Percentiles rank a stretch among this genome's conserved stretches.
phyloP scores from a whole-genome alignment of 768 basidiomycete genomes.

The Psilocybe cubensis region DNA sequence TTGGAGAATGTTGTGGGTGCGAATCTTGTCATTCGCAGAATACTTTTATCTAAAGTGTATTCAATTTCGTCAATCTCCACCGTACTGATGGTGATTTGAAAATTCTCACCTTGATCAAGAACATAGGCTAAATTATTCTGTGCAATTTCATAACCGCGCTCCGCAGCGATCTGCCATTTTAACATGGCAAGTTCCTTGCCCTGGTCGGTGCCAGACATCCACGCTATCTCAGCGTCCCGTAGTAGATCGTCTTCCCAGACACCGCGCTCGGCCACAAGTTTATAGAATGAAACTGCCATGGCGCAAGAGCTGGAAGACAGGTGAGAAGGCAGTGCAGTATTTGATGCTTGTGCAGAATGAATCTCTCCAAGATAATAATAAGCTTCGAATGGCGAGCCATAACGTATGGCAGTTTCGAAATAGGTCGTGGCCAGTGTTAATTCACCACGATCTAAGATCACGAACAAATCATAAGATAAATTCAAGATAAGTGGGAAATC shows the following conservation, averaged over 20 bases:
- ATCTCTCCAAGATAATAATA: conserved; percentile 93
- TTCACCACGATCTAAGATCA: conserved; percentile 66
- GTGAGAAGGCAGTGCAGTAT: conserved; percentile 43
- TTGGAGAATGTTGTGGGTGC: conserved; percentile 76
- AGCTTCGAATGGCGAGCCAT: conserved; percentile 92
- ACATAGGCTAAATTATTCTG: conserved; percentile 96
- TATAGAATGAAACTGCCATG: conserved; percentile 91
- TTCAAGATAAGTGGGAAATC: conserved; percentile 13
- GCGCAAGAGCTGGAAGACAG: conserved; percentile 79
- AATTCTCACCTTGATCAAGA: conserved; percentile 79
- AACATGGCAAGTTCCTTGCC: conserved; percentile 86
- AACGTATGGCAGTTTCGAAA: conserved; percentile 84
- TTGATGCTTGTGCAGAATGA: conserved; percentile 61
- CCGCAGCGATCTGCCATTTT: conserved; percentile 94
- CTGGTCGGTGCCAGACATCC: conserved; percentile 69
- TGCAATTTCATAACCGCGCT: conserved; percentile 88
- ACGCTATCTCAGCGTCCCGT: conserved; percentile 76
- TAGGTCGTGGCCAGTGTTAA: conserved; percentile 64
- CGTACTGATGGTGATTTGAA: not conserved
- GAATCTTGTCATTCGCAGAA: conserved; percentile 69
- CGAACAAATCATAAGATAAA: conserved; percentile 10
- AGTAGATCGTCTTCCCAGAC: conserved; percentile 84
- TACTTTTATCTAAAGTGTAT: conserved; percentile 60
- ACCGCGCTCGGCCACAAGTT: conserved; percentile 90
- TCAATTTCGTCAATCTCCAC: not conserved